Conservation (phyloP, 192 early-diverging fungal genomes). For the Coemansia reversa region DNA sequence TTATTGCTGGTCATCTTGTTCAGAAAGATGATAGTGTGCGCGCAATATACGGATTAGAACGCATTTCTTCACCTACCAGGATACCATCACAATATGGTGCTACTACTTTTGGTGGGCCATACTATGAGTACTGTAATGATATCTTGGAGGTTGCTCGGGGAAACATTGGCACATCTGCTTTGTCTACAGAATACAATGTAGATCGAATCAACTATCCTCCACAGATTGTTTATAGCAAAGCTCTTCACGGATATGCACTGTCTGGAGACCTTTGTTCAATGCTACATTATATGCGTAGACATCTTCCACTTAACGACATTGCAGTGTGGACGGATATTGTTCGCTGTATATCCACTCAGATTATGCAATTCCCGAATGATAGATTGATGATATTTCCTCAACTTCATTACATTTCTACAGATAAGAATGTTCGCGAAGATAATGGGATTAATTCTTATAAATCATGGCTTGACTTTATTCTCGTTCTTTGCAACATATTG, state of each 20-base stretch:
- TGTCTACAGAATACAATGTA: neutral
- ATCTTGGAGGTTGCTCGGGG: conserved; percentile 16
- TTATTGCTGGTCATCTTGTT: conserved; percentile 19
- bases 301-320: conserved; percentile 16
- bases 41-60: conserved; percentile 8
- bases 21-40: conserved; percentile 11
- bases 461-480: conserved; percentile 20
- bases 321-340: conserved; percentile 28
- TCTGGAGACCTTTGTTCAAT: conserved; percentile 20
- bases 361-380: neutral
- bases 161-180: too few species aligned
- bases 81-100: neutral
- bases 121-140: conserved; percentile 8
- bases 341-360: conserved; percentile 22
- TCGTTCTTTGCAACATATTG: conserved; percentile 5
- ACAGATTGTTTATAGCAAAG: conserved; percentile 14
- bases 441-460: too few species aligned
- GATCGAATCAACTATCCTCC: neutral
- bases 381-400: conserved; percentile 5
- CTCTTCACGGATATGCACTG: conserved; percentile 21
- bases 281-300: conserved; percentile 24
- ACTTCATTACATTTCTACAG: neutral
- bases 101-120: neutral
- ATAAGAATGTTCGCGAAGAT: too few species aligned
- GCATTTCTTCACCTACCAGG: too few species aligned